phyloP scores from a whole-genome alignment of 2,329 filamentous ascomycete species.

The Clarireedia hainanense region DNA sequence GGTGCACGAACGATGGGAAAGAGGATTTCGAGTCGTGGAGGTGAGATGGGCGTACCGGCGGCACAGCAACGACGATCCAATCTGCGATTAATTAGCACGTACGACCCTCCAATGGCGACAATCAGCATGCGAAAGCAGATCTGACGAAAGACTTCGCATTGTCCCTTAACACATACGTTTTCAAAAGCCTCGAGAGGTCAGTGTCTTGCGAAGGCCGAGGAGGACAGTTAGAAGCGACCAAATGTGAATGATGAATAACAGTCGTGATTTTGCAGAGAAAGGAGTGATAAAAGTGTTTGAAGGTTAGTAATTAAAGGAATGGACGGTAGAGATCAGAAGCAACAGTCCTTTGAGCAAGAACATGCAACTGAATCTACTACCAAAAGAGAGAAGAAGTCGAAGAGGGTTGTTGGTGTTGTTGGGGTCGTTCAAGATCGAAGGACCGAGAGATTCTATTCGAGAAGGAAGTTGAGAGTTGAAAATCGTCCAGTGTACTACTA shows the following conservation, averaged over 20 bases:
- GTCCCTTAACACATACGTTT: not conserved
- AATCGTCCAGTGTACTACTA: no score
- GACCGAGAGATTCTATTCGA: not conserved
- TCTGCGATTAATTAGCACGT: slow-evolving; percentile 7
- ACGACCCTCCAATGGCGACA: not conserved
- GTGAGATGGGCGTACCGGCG: not conserved
- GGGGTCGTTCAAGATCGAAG: not conserved
- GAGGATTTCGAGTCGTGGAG: not conserved
- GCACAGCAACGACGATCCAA: slow-evolving; percentile 6
- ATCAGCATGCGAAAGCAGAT: not conserved
- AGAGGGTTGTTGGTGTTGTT: not conserved
- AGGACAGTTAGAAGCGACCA: not conserved
- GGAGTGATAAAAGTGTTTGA: slow-evolving; percentile 1
- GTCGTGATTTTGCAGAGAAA: not conserved
- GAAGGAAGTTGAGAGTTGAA: not conserved
- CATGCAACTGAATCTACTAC: slow-evolving; percentile 11
- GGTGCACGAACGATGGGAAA: not conserved
- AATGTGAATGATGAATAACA: slow-evolving; percentile 2
- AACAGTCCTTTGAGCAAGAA: slow-evolving; percentile 1
- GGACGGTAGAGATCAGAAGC: slow-evolving; percentile 12
- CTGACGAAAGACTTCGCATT: no score
- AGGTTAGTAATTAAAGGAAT: slow-evolving; percentile 9
- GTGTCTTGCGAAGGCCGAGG: not conserved
- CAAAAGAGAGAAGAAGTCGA: not conserved
- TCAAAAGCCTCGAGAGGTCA: not conserved